Evolutionary conservation across 176 grass and related monocot species (phyloP).

Genomic region (Miscanthus lutarioriparius): DNA sequence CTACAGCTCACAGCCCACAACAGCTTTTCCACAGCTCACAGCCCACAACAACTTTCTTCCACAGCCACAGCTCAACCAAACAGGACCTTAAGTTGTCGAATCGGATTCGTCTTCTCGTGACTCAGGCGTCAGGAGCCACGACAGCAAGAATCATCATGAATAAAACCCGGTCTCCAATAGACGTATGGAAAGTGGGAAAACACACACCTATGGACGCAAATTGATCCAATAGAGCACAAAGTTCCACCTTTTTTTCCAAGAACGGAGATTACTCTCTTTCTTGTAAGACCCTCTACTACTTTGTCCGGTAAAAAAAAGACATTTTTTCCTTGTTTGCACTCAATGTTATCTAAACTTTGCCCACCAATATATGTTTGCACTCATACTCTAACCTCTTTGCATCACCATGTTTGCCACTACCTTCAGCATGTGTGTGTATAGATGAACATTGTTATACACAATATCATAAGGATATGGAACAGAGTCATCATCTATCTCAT

Average conservation of each 20-base stretch:
- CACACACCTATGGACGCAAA: neutral
- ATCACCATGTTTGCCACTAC: too few species aligned
- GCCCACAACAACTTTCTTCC: too few species aligned
- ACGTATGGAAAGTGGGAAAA: neutral
- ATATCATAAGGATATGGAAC: too few species aligned
- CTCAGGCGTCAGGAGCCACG: neutral
- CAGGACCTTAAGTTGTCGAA: neutral
- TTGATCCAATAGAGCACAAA: neutral
- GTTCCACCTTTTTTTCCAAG: neutral
- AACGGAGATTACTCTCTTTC: neutral
- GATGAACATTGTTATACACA: too few species aligned
- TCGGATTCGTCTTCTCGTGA: constrained; percentile 3
- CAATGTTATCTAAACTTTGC: neutral
- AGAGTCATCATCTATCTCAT: too few species aligned
- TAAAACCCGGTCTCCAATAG: neutral
- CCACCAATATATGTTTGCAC: neutral
- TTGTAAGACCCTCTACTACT: neutral
- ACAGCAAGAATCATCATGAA: neutral
- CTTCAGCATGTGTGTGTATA: too few species aligned
- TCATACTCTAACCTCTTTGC: too few species aligned
- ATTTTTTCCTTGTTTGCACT: neutral
- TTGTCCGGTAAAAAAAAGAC: neutral
- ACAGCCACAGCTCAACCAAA: too few species aligned
- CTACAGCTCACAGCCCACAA: too few species aligned
- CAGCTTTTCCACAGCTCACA: too few species aligned